Evolutionary conservation across 805 yeast species (phyloP).

Genomic region (Monosporozyma aerobia): DNA sequence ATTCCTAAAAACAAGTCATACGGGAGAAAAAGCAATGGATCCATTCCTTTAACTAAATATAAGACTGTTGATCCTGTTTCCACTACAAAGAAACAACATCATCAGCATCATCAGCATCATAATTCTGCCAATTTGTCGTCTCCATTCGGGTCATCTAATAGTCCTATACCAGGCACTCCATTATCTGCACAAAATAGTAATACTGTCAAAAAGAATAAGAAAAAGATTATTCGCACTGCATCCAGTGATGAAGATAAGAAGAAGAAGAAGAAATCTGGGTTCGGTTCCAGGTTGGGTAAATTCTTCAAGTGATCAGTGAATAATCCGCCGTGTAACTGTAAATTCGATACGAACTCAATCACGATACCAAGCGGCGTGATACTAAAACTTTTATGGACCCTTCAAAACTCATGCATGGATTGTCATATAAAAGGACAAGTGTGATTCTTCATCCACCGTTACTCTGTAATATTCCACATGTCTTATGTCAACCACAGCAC

Average conservation of each 20-base stretch:
- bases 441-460: not conserved
- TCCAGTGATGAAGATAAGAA: not conserved
- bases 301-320: slow-evolving; percentile 6
- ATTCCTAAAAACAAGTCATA: slow-evolving; percentile 3
- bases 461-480: not conserved
- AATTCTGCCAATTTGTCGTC: not conserved
- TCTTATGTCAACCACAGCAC: not conserved
- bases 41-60: not conserved
- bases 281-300: slow-evolving; percentile 18
- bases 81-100: not conserved
- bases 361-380: slow-evolving; percentile 1
- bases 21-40: slow-evolving; percentile 1
- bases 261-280: slow-evolving; percentile 9
- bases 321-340: not conserved
- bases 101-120: not conserved
- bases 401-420: not conserved
- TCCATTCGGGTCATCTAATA: not conserved
- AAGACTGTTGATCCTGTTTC: slow-evolving; percentile 1
- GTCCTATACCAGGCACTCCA: not conserved
- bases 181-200: not conserved
- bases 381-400: not conserved
- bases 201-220: not conserved
- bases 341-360: not conserved
- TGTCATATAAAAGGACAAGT: not conserved
- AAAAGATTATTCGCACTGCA: not conserved